Base-by-base conservation (phyloP, 2,329 filamentous ascomycete species). In the Macrophomina phaseolina region DNA sequence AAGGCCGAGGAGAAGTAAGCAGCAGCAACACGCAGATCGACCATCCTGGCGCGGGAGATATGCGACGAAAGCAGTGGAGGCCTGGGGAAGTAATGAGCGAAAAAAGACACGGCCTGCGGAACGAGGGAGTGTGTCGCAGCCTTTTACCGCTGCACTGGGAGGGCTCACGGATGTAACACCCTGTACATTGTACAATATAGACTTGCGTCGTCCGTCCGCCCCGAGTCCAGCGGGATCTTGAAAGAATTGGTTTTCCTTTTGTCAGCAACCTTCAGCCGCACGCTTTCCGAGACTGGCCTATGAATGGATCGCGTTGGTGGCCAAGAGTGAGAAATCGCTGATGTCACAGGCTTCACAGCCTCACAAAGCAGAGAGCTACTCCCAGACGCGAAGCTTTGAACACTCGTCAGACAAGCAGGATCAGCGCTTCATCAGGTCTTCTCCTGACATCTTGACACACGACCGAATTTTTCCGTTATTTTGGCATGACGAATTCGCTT, bases 1-100 rank as follows among this genome's bases (percentile, higher is more conserved):
- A 82, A 93, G 73, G 80, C 81, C 64, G 81, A 79, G 68, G 81
- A 79, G 68, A 72, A 76, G 63, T 75, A 72, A 62, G 58, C 58
- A 49, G 45, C 23, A 18, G 14, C 52, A 40, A 7, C 52, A 40
- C 52, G n/a, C 14, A 7, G 34, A 63, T 30, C 46, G 55, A 53
- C 9, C 6, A 32, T 45, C 32, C 32, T 36, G 30, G 51, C 38
- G 46, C 53, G 45, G 42, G 51, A 34, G 4, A n/a, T 16, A 52
- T 40, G n/a, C 49, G 16, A 56, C 60, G 16, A 49, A 42, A 45
- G 45, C 58, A 49, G 45, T 38, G 42, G 58, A 60, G 55, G 55
- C 55, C 38, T 30, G 51, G 53, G 23, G 53, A 51, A 30, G 64
- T 66, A 61, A 66, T 60, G 36, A 52, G 32, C 46, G 53, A 60